phyloP scores from a whole-genome alignment of 2,329 filamentous ascomycete genomes.

The Zymoseptoria ardabiliae region DNA sequence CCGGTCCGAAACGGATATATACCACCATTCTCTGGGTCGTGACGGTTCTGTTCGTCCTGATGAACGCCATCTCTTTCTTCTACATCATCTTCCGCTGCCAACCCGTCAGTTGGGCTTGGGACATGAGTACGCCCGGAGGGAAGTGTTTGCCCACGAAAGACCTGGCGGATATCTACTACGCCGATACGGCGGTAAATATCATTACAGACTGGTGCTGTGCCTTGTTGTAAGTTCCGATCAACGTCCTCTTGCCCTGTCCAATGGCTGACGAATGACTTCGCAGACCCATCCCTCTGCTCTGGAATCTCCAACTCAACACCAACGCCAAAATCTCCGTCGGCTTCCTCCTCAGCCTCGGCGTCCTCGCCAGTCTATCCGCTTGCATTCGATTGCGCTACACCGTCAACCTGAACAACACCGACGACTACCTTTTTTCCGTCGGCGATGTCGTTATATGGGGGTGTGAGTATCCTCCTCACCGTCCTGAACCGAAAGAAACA shows the following conservation, averaged over 20 bases:
- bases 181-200: slow-evolving; percentile 32
- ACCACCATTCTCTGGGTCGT: slow-evolving; percentile 26
- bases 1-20: slow-evolving; percentile 24
- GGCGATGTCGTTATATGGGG: slow-evolving; percentile 33
- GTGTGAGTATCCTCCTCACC: no score
- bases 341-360: slow-evolving; percentile 32
- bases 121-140: slow-evolving; percentile 22
- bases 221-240: slow-evolving; percentile 20
- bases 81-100: slow-evolving; percentile 34
- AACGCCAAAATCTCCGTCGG: slow-evolving; percentile 36
- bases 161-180: slow-evolving; percentile 30
- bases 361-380: slow-evolving; percentile 27
- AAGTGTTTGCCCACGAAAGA: slow-evolving; percentile 22
- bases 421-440: slow-evolving; percentile 29
- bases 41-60: slow-evolving; percentile 25
- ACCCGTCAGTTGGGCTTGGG: slow-evolving; percentile 28
- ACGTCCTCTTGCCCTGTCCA: not conserved
- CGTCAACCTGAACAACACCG: slow-evolving; percentile 26
- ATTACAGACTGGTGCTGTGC: slow-evolving; percentile 33
- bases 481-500: no score
- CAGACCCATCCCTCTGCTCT: slow-evolving; percentile 36
- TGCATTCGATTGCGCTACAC: slow-evolving; percentile 32
- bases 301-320: slow-evolving; percentile 36
- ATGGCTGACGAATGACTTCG: not conserved
- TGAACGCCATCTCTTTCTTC: slow-evolving; percentile 39